A percentile compares a stretch with the other conserved stretches of the same genome.
phyloP scores from a whole-genome alignment of 345 rosid species.

The Gossypium rotundifolium region DNA sequence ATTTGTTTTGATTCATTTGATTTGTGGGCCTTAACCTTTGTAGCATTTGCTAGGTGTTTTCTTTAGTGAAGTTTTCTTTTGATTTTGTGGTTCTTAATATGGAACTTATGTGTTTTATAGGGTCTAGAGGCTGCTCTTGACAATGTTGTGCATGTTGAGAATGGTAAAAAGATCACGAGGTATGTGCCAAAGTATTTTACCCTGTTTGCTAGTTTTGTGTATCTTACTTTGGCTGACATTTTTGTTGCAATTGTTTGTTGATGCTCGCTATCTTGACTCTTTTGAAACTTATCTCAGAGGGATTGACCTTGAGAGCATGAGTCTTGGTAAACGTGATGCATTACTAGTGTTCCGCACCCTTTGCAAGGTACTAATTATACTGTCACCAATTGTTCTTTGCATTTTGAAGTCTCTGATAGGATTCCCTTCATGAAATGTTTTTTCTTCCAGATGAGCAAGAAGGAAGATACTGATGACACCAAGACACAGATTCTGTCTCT shows the following conservation, averaged over 20 bases:
- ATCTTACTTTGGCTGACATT: constrained; percentile 4
- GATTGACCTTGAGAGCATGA: constrained; percentile 91
- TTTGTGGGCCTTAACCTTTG: background rate
- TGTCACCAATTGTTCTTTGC: constrained; percentile 10
- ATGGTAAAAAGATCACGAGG: constrained; percentile 88
- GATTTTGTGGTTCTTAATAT: background rate
- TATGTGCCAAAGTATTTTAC: constrained; percentile 38
- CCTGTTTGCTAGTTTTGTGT: background rate
- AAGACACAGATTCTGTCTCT: constrained; percentile 91
- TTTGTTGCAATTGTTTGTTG: constrained; percentile 1
- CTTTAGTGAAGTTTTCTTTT: constrained; percentile 6
- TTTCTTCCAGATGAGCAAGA: constrained; percentile 87
- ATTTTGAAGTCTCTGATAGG: constrained; percentile 22
- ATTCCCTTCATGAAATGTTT: constrained; percentile 12
- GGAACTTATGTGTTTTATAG: constrained; percentile 24
- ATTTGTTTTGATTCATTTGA: background rate
- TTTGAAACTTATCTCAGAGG: constrained; percentile 42
- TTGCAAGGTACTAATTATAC: constrained; percentile 66
- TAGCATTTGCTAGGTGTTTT: background rate
- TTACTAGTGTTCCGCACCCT: constrained; percentile 91
- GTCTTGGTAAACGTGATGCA: constrained; percentile 91
- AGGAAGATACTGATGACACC: constrained; percentile 90
- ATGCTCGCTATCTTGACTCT: background rate
- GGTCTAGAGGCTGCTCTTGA: constrained; percentile 98
- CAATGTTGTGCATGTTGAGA: constrained; percentile 93